A percentile compares a stretch with the other conserved stretches of the same genome.
phyloP scores from a whole-genome alignment of 768 basidiomycete species.

The Tricholoma saponaceum region DNA sequence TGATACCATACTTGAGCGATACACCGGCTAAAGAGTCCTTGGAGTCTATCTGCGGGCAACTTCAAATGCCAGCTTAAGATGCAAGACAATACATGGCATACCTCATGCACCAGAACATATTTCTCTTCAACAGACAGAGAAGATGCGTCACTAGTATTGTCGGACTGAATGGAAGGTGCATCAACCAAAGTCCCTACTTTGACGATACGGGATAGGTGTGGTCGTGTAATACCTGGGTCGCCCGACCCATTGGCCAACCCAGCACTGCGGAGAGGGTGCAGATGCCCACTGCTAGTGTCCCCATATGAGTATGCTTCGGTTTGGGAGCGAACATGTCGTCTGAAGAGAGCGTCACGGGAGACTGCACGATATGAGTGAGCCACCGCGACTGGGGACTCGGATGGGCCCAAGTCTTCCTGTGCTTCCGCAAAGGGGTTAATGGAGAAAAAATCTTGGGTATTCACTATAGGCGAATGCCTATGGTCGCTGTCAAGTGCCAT shows the following conservation, averaged over 20 bases:
- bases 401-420: constrained; percentile 1
- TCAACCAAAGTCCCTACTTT: constrained; percentile 24
- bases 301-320: constrained; percentile 15
- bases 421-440: constrained; percentile 12
- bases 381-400: not conserved
- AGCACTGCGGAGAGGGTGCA: constrained; percentile 25
- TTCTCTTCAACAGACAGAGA: constrained; percentile 31
- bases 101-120: constrained; percentile 60
- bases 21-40: constrained; percentile 85
- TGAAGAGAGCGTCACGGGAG: not conserved
- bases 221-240: constrained; percentile 25
- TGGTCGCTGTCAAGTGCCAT: constrained; percentile 12
- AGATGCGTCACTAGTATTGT: constrained; percentile 11
- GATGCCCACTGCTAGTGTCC: constrained; percentile 6
- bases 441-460: constrained; percentile 6
- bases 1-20: constrained; percentile 85
- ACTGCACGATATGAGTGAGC: not conserved
- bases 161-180: constrained; percentile 17
- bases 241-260: constrained; percentile 17
- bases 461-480: constrained; percentile 8
- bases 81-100: constrained; percentile 21
- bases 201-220: constrained; percentile 19
- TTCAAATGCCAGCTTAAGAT: not conserved
- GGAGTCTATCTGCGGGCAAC: constrained; percentile 49
- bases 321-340: constrained; percentile 18